These are phyloP conservation scores for Rutstroemia sp. DNA, from an alignment of 2,329 filamentous ascomycete species.

Conservation along the genomic window DNA sequence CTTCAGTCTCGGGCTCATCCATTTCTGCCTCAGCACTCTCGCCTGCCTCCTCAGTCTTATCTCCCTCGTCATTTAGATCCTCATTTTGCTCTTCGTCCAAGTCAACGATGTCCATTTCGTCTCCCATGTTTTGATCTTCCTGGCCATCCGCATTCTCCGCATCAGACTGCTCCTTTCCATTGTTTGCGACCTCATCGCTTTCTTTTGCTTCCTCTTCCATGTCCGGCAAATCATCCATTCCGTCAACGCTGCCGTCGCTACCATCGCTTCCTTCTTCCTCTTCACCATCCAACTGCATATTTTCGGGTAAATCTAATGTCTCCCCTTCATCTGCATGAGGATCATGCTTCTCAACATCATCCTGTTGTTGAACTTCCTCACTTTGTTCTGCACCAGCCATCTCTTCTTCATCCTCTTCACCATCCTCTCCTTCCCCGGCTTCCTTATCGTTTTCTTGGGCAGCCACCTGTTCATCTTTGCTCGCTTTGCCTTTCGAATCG, in stretches of 20 bases:
- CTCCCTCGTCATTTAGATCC: slow-evolving; percentile 17
- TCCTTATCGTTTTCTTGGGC: slow-evolving; percentile 52
- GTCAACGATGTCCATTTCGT: slow-evolving; percentile 28
- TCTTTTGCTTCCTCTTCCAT: slow-evolving; percentile 34
- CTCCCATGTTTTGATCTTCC: slow-evolving; percentile 33
- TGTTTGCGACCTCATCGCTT: slow-evolving; percentile 29
- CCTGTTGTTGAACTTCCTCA: slow-evolving; percentile 41
- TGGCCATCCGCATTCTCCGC: slow-evolving; percentile 32
- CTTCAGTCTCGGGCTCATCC: slow-evolving; percentile 44
- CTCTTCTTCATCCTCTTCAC: slow-evolving; percentile 38
- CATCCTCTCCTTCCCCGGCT: slow-evolving; percentile 41
- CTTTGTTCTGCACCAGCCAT: slow-evolving; percentile 53
- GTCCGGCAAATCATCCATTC: slow-evolving; percentile 50
- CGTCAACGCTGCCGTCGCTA: slow-evolving; percentile 32
- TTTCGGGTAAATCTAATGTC: slow-evolving; percentile 61
- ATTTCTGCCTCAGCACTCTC: slow-evolving; percentile 39
- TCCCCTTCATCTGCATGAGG: slow-evolving; percentile 60
- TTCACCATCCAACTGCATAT: slow-evolving; percentile 61
- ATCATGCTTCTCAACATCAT: slow-evolving; percentile 58
- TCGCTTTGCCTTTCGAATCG: slow-evolving; percentile 61
- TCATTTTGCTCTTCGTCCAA: slow-evolving; percentile 26
- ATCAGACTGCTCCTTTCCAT: slow-evolving; percentile 39
- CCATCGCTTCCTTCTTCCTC: slow-evolving; percentile 40
- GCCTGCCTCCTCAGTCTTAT: slow-evolving; percentile 46
- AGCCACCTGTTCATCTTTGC: slow-evolving; percentile 44